These are phyloP conservation scores for Saccharomycodes ludwigii DNA, from an alignment of 805 yeast species.

Conservation along the genomic window DNA sequence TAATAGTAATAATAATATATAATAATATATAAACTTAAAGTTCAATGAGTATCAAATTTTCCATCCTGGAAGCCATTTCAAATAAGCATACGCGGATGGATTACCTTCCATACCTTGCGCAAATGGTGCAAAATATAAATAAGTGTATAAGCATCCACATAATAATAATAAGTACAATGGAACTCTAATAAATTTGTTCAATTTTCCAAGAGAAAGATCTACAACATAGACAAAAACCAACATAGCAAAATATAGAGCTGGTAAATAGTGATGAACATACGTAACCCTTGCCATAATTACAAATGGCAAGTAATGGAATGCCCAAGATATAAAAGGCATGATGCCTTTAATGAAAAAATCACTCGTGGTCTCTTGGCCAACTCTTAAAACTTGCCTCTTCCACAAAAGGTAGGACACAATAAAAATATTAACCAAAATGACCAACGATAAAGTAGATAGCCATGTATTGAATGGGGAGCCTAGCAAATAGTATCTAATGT, in stretches of 20 bases:
- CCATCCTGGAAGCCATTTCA: conserved; percentile 50
- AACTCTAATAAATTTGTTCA: conserved; percentile 15
- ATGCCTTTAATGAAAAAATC: conserved; percentile 51
- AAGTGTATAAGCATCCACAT: conserved; percentile 29
- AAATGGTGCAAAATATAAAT: conserved; percentile 51
- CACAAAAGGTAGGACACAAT: conserved; percentile 35
- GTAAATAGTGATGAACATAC: conserved; percentile 91
- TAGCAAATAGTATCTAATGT: conserved; percentile 50
- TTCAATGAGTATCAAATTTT: conserved; percentile 22
- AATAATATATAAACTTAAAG: background rate
- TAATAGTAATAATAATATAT: no score
- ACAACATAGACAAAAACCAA: conserved; percentile 36
- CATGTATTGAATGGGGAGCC: conserved; percentile 75
- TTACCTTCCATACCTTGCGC: conserved; percentile 72
- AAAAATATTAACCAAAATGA: conserved; percentile 28
- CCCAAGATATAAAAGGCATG: conserved; percentile 86
- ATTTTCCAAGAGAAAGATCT: conserved; percentile 15
- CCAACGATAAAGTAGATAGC: conserved; percentile 52
- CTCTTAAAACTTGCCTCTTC: conserved; percentile 54
- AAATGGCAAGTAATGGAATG: conserved; percentile 79
- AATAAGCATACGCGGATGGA: conserved; percentile 32
- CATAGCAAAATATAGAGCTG: conserved; percentile 90
- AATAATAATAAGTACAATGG: conserved; percentile 35
- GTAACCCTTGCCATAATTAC: conserved; percentile 92
- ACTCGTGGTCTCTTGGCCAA: no score